Conservation (phyloP, 371 early-diverging fungal genomes). For the Mortierella sp. region DNA sequence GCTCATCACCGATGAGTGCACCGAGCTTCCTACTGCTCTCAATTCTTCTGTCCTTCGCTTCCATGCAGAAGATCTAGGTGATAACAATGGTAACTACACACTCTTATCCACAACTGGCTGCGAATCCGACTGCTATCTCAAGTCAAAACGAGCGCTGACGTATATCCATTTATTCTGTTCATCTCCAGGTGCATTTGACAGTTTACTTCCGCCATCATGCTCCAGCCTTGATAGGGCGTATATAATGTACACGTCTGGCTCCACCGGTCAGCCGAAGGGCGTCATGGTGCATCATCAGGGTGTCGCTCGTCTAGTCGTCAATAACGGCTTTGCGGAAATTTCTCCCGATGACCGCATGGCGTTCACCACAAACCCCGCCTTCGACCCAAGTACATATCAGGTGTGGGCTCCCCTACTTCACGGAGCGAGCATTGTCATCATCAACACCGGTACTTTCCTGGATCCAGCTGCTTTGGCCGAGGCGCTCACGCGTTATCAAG, state of each 20-base stretch:
- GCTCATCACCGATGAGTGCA: not conserved
- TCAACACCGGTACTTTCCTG: not conserved
- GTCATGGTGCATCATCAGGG: slow-evolving; percentile 49
- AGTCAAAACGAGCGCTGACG: too few relatives aligned
- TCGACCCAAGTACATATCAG: not conserved
- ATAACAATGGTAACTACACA: too few relatives aligned
- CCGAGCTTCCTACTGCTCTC: not conserved
- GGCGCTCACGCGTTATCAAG: not conserved
- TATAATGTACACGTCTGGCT: slow-evolving; percentile 59
- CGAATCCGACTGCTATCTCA: too few relatives aligned
- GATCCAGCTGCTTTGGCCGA: not conserved
- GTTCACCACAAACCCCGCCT: not conserved
- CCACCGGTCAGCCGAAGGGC: slow-evolving; percentile 63
- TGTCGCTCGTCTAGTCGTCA: slow-evolving; percentile 19
- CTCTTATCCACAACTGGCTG: too few relatives aligned
- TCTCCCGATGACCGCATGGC: not conserved
- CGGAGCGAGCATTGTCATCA: not conserved
- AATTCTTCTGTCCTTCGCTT: too few relatives aligned
- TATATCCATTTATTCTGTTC: too few relatives aligned
- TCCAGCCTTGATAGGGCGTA: slow-evolving; percentile 8
- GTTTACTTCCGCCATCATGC: too few relatives aligned
- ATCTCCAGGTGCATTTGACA: too few relatives aligned
- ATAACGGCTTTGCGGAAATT: not conserved
- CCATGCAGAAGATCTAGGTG: too few relatives aligned
- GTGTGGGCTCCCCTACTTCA: slow-evolving; percentile 1